Conservation (phyloP, 2,329 filamentous ascomycete genomes). For the Teratosphaeria gauchensis region DNA sequence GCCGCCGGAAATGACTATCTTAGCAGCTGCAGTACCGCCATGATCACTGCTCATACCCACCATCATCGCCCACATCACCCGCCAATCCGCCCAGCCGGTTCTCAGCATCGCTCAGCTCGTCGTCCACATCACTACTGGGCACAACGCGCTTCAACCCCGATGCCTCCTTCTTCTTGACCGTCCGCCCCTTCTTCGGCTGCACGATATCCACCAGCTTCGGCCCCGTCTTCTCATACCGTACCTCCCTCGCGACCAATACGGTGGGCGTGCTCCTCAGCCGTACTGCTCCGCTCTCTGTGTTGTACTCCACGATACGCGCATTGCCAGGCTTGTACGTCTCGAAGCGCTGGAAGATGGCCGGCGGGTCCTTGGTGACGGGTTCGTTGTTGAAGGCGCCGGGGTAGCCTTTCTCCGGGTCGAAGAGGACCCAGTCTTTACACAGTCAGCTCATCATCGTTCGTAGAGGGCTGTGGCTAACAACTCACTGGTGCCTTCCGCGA, state of each 20-base stretch:
- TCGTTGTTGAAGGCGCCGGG: not conserved
- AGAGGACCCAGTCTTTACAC: constrained; percentile 18
- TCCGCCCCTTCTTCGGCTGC: not conserved
- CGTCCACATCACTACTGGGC: not conserved
- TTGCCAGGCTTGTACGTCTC: constrained; percentile 13
- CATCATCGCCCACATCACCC: not conserved
- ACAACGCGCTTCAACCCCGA: not conserved
- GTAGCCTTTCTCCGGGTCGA: constrained; percentile 13
- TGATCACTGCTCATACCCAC: too few species aligned
- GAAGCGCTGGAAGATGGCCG: constrained; percentile 3
- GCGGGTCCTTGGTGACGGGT: not conserved
- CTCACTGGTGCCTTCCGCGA: constrained; percentile 3
- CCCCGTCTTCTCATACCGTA: constrained; percentile 12
- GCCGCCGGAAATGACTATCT: not conserved
- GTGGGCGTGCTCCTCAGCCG: constrained; percentile 7
- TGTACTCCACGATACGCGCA: constrained; percentile 14
- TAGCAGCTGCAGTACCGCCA: not conserved
- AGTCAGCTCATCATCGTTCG: not conserved
- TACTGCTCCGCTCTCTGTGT: constrained; percentile 9
- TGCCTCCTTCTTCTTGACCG: not conserved
- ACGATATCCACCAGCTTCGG: constrained; percentile 11
- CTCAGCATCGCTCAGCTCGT: not conserved
- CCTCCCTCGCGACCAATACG: constrained; percentile 3
- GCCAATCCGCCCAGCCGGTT: not conserved
- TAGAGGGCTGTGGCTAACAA: not conserved